phyloP scores from a whole-genome alignment of 805 yeast species.

The Myxozyma nipponensis region DNA sequence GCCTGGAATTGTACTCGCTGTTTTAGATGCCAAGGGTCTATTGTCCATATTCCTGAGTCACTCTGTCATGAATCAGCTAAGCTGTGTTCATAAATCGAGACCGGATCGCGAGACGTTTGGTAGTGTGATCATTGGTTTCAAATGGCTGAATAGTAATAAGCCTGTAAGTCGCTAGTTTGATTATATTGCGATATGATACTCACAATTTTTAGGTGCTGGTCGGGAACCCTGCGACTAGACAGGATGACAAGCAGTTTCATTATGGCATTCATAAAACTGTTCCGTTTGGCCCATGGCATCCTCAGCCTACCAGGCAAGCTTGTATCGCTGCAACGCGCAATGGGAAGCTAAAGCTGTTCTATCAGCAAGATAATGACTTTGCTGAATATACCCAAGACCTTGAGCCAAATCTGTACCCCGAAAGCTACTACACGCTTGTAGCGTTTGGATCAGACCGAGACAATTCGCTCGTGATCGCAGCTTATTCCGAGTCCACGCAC shows the following conservation, averaged over 20 bases:
- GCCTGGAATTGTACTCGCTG: constrained; percentile 75
- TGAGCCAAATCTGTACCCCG: constrained; percentile 23
- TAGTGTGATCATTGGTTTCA: constrained; percentile 47
- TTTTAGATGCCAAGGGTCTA: constrained; percentile 69
- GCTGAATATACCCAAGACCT: constrained; percentile 27
- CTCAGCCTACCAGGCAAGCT: constrained; percentile 64
- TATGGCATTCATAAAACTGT: constrained; percentile 60
- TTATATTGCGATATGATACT: constrained; percentile 37
- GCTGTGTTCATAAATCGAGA: constrained; percentile 28
- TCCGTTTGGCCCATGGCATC: constrained; percentile 63
- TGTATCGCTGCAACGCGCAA: constrained; percentile 61
- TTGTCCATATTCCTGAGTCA: constrained; percentile 47
- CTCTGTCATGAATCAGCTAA: constrained; percentile 31
- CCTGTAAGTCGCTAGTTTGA: constrained; percentile 40
- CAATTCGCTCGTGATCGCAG: constrained; percentile 32
- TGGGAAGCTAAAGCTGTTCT: constrained; percentile 58
- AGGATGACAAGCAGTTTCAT: constrained; percentile 37
- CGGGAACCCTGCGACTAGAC: constrained; percentile 21
- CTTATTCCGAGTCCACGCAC: constrained; percentile 28
- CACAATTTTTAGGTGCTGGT: constrained; percentile 31
- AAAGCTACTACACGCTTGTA: constrained; percentile 24
- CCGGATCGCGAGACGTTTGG: constrained; percentile 20
- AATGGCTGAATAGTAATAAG: constrained; percentile 75
- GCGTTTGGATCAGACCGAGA: constrained; percentile 30
- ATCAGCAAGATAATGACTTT: constrained; percentile 31